Conservation (phyloP, 345 rosid genomes). For the Cardiospermum halicacabum region DNA sequence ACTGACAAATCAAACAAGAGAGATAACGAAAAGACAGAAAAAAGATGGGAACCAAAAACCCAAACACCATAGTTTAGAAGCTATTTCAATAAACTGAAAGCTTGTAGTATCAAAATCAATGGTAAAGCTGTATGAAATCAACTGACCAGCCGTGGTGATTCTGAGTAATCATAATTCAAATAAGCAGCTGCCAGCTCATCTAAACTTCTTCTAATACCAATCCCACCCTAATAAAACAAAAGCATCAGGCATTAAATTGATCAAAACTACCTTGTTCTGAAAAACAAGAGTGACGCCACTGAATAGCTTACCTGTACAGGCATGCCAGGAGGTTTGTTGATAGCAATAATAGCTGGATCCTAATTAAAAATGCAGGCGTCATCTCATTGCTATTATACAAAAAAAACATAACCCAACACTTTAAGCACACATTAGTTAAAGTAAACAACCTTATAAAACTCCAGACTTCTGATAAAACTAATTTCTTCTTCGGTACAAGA, state of each 20-base stretch:
- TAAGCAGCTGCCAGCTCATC: constrained; percentile 75
- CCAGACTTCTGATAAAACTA: constrained; percentile 55
- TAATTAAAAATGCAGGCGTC: constrained; percentile 24
- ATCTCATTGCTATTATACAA: constrained; percentile 10
- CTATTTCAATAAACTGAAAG: neutral
- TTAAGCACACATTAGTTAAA: constrained; percentile 1
- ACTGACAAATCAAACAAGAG: neutral
- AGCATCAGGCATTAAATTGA: neutral
- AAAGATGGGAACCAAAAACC: neutral
- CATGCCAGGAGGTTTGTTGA: constrained; percentile 90
- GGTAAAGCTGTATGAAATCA: neutral
- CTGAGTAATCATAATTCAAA: constrained; percentile 54
- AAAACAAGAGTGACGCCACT: neutral
- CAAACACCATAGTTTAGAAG: neutral
- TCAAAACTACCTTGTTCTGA: neutral
- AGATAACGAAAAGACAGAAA: neutral
- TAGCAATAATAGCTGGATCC: constrained; percentile 73
- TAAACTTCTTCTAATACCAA: constrained; percentile 70
- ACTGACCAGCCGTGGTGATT: constrained; percentile 88
- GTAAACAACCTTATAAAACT: constrained; percentile 64
- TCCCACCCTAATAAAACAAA: constrained; percentile 61
- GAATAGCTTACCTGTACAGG: constrained; percentile 74
- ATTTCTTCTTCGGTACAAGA: constrained; percentile 55
- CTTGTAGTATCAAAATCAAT: neutral
- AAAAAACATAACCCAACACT: constrained; percentile 1